A percentile compares a stretch with the other conserved stretches of the same genome.
Conservation (phyloP, 495 filamentous ascomycete genomes). For the Talaromyces trachyspermus region DNA sequence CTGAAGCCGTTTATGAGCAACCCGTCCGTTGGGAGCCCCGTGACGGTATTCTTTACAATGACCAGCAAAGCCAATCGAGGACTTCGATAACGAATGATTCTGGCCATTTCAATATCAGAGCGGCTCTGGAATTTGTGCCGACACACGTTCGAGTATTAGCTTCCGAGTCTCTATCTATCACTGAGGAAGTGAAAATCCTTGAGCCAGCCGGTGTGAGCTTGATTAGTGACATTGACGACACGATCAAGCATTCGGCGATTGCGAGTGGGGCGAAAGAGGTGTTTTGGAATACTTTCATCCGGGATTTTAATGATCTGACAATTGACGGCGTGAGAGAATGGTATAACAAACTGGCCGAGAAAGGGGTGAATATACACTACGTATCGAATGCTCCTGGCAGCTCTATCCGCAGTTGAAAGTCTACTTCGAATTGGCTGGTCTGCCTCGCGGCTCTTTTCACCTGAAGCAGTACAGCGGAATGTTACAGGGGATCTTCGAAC, state of each 20-base stretch:
- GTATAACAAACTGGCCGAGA: constrained; percentile 67
- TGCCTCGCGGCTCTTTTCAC: constrained; percentile 86
- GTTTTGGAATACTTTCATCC: constrained; percentile 89
- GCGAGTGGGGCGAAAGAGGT: constrained; percentile 80
- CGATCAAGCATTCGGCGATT: constrained; percentile 93
- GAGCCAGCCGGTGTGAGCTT: constrained; percentile 79
- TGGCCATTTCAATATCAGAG: constrained; percentile 76
- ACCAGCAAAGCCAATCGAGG: constrained; percentile 64
- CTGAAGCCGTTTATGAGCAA: constrained; percentile 83
- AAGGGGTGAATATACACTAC: constrained; percentile 85
- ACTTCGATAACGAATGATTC: constrained; percentile 75
- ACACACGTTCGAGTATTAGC: constrained; percentile 83
- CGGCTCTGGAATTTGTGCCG: constrained; percentile 78
- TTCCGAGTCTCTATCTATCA: constrained; percentile 74
- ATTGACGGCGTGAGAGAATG: constrained; percentile 83
- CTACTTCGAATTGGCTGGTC: constrained; percentile 70
- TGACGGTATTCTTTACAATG: constrained; percentile 94
- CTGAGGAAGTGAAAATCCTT: constrained; percentile 65
- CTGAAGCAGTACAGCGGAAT: constrained; percentile 93
- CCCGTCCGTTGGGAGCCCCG: constrained; percentile 60
- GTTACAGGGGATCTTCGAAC: constrained; percentile 96
- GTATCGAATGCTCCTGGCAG: constrained; percentile 97
- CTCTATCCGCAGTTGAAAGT: constrained; percentile 79
- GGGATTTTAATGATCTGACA: constrained; percentile 71
- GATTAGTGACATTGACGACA: constrained; percentile 98